phyloP scores from a whole-genome alignment of 1,284 basidiomycete species.

The Rhodotorula sp. region DNA sequence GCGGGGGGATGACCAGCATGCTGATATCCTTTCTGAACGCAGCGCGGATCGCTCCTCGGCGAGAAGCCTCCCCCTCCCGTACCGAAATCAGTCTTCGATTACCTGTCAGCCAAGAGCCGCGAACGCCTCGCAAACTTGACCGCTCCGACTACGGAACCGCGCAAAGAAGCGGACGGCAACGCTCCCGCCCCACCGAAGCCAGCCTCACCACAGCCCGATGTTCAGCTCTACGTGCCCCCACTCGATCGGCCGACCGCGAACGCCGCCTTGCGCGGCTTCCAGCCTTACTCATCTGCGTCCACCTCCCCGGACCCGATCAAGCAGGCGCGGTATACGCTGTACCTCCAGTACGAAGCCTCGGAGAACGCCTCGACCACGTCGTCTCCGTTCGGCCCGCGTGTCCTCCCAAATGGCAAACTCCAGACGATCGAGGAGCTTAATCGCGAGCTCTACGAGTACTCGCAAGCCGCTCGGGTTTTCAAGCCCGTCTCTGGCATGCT shows the following conservation, averaged over 20 bases:
- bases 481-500: slow-evolving; percentile 89
- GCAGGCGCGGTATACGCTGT: slow-evolving; percentile 80
- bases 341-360: slow-evolving; percentile 68
- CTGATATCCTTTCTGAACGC: slow-evolving; percentile 5
- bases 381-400: slow-evolving; percentile 38
- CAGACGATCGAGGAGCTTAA: slow-evolving; percentile 68
- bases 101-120: slow-evolving; percentile 82
- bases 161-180: neutral
- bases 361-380: slow-evolving; percentile 23
- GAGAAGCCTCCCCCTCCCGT: slow-evolving; percentile 64
- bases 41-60: slow-evolving; percentile 80
- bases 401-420: slow-evolving; percentile 16
- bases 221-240: slow-evolving; percentile 58
- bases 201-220: slow-evolving; percentile 41
- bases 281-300: slow-evolving; percentile 64
- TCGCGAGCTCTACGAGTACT: slow-evolving; percentile 80
- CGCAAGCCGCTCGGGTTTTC: slow-evolving; percentile 82
- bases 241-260: slow-evolving; percentile 75
- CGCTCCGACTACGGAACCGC: slow-evolving; percentile 10
- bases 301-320: slow-evolving; percentile 53
- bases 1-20: neutral
- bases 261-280: slow-evolving; percentile 81
- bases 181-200: neutral
- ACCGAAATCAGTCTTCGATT: slow-evolving; percentile 78
- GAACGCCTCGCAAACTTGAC: slow-evolving; percentile 73